Evolutionary conservation across 2,329 filamentous ascomycete species (phyloP), one percentile per base, ranked within the genome.

Genomic region (Cladosporium halotolerans): DNA sequence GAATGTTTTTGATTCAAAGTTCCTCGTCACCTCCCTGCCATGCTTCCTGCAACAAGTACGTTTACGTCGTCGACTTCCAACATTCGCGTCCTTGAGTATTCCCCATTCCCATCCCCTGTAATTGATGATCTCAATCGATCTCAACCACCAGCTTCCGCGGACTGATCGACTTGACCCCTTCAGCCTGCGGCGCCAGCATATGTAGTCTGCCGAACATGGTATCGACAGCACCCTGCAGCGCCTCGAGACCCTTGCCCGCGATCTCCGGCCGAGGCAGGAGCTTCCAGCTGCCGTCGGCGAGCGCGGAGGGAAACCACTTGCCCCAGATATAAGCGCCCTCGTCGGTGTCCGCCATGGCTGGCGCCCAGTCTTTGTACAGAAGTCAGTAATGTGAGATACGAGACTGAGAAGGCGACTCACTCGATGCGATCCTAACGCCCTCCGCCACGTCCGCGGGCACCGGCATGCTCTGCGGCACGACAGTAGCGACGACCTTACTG

Each of bases 211-310:
- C 47, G n/a, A 34, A 51, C 47, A 51, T 51, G 13, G 47, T 36
- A 73, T 80, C 40, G 80, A 85, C 65, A 16, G 57, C 63, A 9
- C 53, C 54, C 44, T 65, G 61, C 3, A 62, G 16, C 3, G 34
- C 45, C 31, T 62, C 60, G 16, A 65, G 48, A 0, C 62, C 63
- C 42, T 59, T 53, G 1, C 58, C 63, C 14, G 58, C 50, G 4
- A 65, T 56, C 41, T 60, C 49, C 9, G 61, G 38, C 13, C 54
- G 51, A 18, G 57, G 68, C 10, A 59, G 61, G 42, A 60, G 54
- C 34, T 62, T 40, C 52, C 61, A 64, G 13, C 23, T 52, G 1
- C 60, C 62, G 3, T 60, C 54, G 1, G 48, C 60, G 36, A 72
- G 54, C 0, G 69, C 70, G 8, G 56, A 40, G 0, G 66, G 63